Conservation (phyloP, 202 grass and related monocot species). For the Setaria italica region DNA sequence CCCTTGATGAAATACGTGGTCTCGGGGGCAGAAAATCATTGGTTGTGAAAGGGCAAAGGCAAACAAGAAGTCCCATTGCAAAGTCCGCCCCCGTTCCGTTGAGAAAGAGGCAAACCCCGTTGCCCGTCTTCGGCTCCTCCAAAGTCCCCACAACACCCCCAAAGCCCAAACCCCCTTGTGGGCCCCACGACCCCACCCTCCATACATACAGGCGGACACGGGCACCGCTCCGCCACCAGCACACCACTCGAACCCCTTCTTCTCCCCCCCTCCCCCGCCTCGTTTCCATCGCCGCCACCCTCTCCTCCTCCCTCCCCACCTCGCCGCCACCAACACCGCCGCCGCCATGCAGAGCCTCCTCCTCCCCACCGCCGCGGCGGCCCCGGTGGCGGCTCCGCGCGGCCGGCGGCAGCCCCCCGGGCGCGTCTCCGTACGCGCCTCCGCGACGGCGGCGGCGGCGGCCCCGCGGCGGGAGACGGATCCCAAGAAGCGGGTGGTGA, state of each 20-base stretch:
- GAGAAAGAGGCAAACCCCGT: conserved; percentile 30
- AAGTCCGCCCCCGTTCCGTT: conserved; percentile 23
- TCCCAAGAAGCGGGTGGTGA: conserved; percentile 93
- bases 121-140: conserved; percentile 31
- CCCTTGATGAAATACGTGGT: background rate
- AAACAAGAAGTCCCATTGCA: conserved; percentile 1
- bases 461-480: conserved; percentile 70
- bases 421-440: conserved; percentile 50
- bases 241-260: conserved; percentile 3
- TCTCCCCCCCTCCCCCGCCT: conserved; percentile 29
- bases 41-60: background rate
- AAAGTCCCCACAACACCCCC: background rate
- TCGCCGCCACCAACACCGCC: background rate
- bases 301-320: background rate
- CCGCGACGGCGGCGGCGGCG: conserved; percentile 5
- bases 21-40: background rate
- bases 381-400: background rate
- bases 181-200: conserved; percentile 43
- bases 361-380: conserved; percentile 29
- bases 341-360: conserved; percentile 68
- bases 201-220: conserved; percentile 30
- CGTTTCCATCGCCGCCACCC: conserved; percentile 70
- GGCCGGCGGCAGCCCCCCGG: background rate
- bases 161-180: background rate
- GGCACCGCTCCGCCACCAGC: background rate